Evolutionary conservation across 2,329 filamentous ascomycete species (phyloP).

Genomic region (Pseudocercospora pini-densiflorae): DNA sequence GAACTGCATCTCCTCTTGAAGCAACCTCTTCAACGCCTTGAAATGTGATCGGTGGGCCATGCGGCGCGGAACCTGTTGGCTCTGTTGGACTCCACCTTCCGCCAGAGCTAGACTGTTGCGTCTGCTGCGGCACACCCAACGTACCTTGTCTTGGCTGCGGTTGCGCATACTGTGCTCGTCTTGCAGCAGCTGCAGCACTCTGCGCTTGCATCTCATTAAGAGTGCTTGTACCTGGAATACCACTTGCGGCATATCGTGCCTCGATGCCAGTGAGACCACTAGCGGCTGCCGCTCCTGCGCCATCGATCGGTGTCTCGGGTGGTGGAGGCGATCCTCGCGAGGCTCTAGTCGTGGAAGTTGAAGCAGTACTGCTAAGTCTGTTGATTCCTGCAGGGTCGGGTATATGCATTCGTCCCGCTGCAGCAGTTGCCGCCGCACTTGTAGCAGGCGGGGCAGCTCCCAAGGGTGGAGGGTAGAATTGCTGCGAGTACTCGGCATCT

Average conservation of each 20-base stretch:
- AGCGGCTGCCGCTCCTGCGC: conserved; percentile 21
- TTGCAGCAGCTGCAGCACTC: conserved; percentile 80
- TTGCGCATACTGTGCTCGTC: conserved; percentile 73
- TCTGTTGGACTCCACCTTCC: conserved; percentile 97
- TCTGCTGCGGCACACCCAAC: conserved; percentile 37
- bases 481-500: conserved; percentile 39
- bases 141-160: conserved; percentile 52
- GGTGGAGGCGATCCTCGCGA: conserved; percentile 92
- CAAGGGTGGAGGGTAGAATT: conserved; percentile 64
- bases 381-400: conserved; percentile 61
- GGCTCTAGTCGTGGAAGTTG: conserved; percentile 89
- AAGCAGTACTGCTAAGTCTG: conserved; percentile 78
- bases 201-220: conserved; percentile 75
- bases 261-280: conserved; percentile 72
- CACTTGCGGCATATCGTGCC: conserved; percentile 86
- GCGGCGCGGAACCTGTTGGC: conserved; percentile 79
- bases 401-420: conserved; percentile 51
- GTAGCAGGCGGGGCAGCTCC: conserved; percentile 32
- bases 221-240: conserved; percentile 84
- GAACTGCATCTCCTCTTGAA: conserved; percentile 27
- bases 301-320: conserved; percentile 82
- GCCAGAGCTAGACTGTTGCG: conserved; percentile 48
- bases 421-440: conserved; percentile 18
- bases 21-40: conserved; percentile 78
- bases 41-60: conserved; percentile 89